Percentiles rank a stretch among this genome's conserved stretches.
phyloP scores from a whole-genome alignment of 2,329 filamentous ascomycete genomes.

The Niveomyces coronatus region DNA sequence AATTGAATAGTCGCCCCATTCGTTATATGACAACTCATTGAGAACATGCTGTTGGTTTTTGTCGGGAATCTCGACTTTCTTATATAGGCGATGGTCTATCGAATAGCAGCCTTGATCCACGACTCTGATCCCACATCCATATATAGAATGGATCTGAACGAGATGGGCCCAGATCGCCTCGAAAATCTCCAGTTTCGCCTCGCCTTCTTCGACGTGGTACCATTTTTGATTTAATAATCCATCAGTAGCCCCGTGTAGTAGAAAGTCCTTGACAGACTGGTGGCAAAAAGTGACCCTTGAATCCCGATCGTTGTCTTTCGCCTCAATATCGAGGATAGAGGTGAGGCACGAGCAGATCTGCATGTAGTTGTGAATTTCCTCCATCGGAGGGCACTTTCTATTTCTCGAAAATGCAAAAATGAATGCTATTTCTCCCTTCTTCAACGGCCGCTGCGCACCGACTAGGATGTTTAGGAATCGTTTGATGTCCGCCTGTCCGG shows the following conservation, averaged over 20 bases:
- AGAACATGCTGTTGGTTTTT: too few relatives aligned
- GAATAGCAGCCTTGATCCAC: too few relatives aligned
- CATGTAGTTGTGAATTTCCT: conserved; percentile 5
- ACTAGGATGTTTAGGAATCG: conserved; percentile 8
- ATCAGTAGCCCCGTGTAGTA: conserved; percentile 2
- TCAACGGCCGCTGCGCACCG: conserved; percentile 2
- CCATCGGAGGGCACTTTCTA: background rate
- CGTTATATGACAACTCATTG: too few relatives aligned
- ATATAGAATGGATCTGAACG: too few relatives aligned
- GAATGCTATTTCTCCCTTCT: conserved; percentile 1
- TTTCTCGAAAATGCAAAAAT: conserved; percentile 5
- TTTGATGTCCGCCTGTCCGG: background rate
- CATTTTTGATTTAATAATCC: too few relatives aligned
- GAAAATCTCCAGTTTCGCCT: too few relatives aligned
- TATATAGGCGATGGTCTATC: too few relatives aligned
- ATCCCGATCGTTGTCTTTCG: background rate
- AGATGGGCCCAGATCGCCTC: too few relatives aligned
- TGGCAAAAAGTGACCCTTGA: conserved; percentile 9
- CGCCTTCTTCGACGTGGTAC: too few relatives aligned
- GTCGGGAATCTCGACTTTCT: too few relatives aligned
- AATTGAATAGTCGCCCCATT: too few relatives aligned
- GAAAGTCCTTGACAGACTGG: conserved; percentile 10
- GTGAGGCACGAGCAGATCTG: conserved; percentile 5
- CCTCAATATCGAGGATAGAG: conserved; percentile 5
- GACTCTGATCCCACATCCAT: too few relatives aligned